Conservation (phyloP, 2,329 filamentous ascomycete species). For the Colletotrichum tanaceti region DNA sequence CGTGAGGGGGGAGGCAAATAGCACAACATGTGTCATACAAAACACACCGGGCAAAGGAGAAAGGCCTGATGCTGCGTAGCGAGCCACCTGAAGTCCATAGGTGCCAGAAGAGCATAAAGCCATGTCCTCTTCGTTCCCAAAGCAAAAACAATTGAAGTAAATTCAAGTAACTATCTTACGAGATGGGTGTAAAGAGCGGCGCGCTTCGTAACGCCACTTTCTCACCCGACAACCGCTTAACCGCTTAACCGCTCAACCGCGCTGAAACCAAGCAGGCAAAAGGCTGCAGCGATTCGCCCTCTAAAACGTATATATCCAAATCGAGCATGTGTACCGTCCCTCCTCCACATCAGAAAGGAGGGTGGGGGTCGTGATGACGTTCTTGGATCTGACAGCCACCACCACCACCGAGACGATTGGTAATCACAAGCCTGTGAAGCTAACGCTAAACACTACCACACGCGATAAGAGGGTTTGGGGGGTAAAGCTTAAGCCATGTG, state of each 20-base stretch:
- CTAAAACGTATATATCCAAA: background rate
- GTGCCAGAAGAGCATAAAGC: background rate
- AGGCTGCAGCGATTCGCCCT: too few species aligned
- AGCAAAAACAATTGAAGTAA: too few species aligned
- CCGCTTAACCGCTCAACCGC: too few species aligned
- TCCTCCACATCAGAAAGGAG: background rate
- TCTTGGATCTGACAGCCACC: background rate
- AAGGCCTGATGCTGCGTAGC: background rate
- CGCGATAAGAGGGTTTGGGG: background rate
- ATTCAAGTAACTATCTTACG: background rate
- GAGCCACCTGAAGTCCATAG: background rate
- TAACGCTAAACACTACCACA: background rate
- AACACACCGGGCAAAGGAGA: background rate
- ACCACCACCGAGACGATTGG: background rate
- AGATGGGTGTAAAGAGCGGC: too few species aligned
- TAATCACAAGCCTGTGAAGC: background rate
- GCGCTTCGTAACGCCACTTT: background rate
- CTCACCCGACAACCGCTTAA: too few species aligned
- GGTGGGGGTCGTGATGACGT: constrained; percentile 4
- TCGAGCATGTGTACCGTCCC: background rate
- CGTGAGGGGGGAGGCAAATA: background rate
- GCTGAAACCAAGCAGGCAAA: too few species aligned
- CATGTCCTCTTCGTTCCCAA: background rate
- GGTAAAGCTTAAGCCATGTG: background rate
- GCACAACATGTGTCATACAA: constrained; percentile 5